Evolutionary conservation across 1,139 yeast species (phyloP), one percentile per base, ranked within the genome.

Genomic region (Debaryomyces psychrophilus): DNA sequence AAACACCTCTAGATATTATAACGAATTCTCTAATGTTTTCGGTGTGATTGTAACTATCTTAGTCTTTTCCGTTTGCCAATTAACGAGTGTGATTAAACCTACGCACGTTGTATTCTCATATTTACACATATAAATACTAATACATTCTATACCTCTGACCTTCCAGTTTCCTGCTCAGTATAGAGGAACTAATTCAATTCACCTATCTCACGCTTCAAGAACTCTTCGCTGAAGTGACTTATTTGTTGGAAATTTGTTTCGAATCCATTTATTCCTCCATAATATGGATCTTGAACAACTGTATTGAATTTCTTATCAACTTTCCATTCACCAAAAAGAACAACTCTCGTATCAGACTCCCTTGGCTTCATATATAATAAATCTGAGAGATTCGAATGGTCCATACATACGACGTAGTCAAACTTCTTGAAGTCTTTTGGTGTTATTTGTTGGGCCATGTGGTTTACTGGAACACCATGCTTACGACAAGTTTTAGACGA

Each of bases 341-440:
- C 71, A 11, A 87, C 76, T 37, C 67, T 66, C 1, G 87, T 79
- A 34, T 65, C 75, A 28, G 79, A 63, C 28, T 65, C 73, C 34
- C 75, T 67, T 1, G 97, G 96, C 50, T 77, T 73, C 64, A 83
- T 67, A 45, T 76, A 76, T 48, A 77, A 65, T 55, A 92, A 70
- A 54, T 87, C 83, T 31, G 76, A 68, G 51, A 81, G 66, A 62
- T 90, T 90, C 47, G 79, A 69, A 42, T 80, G 78, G 63, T 90
- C 96, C 98, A 92, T 92, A 33, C 90, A 95, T 37, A 92, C 71
- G 11, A 92, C 73, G 59, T 87, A 92, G 66, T 92, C 97, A 56
- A 90, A 92, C 47, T 78, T 73, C 14, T 69, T 64, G 58, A 88
- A 90, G 59, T 89, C 89, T 3, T 62, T 56, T 1, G 76, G 52